Evolutionary conservation across 106 monocot genomes (phyloP), one percentile per base, ranked within the genome.

Genomic region (Allium sativum): DNA sequence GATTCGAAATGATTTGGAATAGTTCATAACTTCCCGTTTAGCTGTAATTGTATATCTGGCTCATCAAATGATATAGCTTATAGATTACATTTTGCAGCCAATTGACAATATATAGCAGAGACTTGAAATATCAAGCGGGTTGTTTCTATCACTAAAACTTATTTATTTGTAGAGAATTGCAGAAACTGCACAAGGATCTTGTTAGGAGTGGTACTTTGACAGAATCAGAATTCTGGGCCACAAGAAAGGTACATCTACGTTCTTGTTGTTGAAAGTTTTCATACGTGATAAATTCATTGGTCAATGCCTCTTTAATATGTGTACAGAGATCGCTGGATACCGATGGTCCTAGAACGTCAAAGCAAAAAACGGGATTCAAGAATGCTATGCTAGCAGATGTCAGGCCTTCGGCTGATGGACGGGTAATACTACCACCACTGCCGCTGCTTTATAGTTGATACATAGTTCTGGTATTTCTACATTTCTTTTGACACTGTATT

Each of bases 381-480:
- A 98, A 88, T 91, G 76, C 87, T 6, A 98, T 98, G 78, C 81
- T 96, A 62, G 96, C 96, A 71, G 96, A 98, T 82, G 80, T 98
- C 52, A 91, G 87, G 65, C 96, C 96, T 65, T 67, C 80, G 52
- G 79, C 91, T 72, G 96, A 98, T 91, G 96, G 96, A 62, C 91
- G 80, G 87, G 96, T 98, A 82, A 44, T 70, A 50, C 40, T 52
- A 79, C 21, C 47, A 44, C 52, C 60, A 60, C 56, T 77, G 5
- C 31, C 31, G 5, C 31, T 31, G 5, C 31, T 31, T 31, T 31
- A 5, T 31, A 5, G 31, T 31, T 31, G 31, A 31, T 31, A 31
- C 31, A 5, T 2, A 31, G 31, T 31, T 31, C 5, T 31, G 31
- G 31, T 31, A 31, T 31, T 31, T 31, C 5, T 31, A 31, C 31